Percentiles rank a stretch among this genome's conserved stretches.
phyloP scores from a whole-genome alignment of 441 rosid genomes.

The Pelargonium citronellum region DNA sequence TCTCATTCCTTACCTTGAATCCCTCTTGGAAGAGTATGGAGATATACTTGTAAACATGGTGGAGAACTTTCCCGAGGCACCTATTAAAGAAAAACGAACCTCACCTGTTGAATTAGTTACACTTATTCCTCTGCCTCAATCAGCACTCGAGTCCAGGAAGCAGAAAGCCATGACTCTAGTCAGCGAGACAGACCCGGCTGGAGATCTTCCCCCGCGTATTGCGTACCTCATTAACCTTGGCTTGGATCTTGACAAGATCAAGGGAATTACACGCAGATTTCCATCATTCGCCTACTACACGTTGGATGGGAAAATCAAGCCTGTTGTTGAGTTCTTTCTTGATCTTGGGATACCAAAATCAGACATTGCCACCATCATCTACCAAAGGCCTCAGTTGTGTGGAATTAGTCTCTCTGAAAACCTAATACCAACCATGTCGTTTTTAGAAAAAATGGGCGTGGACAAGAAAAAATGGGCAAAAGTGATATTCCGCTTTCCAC shows the following conservation, averaged over 20 bases:
- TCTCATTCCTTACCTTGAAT: conserved; percentile 59
- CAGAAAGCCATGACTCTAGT: conserved; percentile 53
- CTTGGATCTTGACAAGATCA: conserved; percentile 61
- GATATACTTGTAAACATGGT: conserved; percentile 44
- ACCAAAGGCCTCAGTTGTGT: conserved; percentile 62
- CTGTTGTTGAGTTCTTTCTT: conserved; percentile 62
- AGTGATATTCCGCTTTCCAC: conserved; percentile 61
- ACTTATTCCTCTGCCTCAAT: conserved; percentile 23
- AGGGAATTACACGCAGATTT: conserved; percentile 48
- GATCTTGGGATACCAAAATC: conserved; percentile 62
- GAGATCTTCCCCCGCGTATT: conserved; percentile 51
- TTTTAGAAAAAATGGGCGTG: conserved; percentile 56
- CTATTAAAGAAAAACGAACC: conserved; percentile 30
- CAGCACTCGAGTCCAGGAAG: conserved; percentile 31
- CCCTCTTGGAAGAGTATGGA: conserved; percentile 51
- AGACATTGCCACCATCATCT: conserved; percentile 44
- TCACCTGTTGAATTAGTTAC: neutral
- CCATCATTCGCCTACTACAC: conserved; percentile 66
- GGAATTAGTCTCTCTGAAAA: conserved; percentile 64
- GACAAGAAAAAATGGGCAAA: conserved; percentile 72
- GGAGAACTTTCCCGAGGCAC: conserved; percentile 53
- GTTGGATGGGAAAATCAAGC: conserved; percentile 66
- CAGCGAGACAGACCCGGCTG: conserved; percentile 42
- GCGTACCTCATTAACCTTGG: conserved; percentile 67
- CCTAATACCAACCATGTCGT: conserved; percentile 62